A percentile compares a stretch with the other conserved stretches of the same genome.
phyloP scores from a whole-genome alignment of 2,329 filamentous ascomycete species.

The Claviceps spartinae region DNA sequence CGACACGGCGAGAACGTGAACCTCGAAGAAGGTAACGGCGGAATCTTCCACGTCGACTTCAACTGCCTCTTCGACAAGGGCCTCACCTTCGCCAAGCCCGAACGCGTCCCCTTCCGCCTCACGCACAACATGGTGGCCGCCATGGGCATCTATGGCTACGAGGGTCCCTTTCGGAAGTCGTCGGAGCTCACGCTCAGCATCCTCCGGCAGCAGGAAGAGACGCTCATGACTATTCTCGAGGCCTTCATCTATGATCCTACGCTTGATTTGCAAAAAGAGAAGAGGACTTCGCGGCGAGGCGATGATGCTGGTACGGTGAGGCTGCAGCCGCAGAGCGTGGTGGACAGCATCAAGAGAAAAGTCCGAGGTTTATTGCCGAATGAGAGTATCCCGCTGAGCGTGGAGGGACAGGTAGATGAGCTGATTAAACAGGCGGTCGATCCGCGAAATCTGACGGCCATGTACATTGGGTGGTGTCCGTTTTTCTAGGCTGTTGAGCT shows the following conservation, averaged over 20 bases:
- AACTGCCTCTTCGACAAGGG: conserved; percentile 99
- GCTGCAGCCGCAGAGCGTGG: conserved; percentile 55
- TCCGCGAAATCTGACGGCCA: conserved; percentile 64
- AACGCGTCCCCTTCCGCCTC: conserved; percentile 87
- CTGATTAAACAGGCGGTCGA: conserved; percentile 78
- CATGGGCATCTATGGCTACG: conserved; percentile 88
- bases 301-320: conserved; percentile 27
- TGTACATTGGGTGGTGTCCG: conserved; percentile 92
- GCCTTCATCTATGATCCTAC: conserved; percentile 96
- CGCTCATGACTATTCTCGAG: conserved; percentile 92
- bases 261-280: conserved; percentile 70
- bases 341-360: conserved; percentile 81
- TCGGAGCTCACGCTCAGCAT: conserved; percentile 79
- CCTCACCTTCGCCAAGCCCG: conserved; percentile 85
- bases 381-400: conserved; percentile 83
- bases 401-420: conserved; percentile 96
- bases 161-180: conserved; percentile 82
- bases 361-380: conserved; percentile 70
- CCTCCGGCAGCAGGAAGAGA: conserved; percentile 84
- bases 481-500: conserved; percentile 29
- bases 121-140: conserved; percentile 98
- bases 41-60: conserved; percentile 96
- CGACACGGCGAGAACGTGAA: conserved; percentile 95
- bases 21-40: conserved; percentile 84
- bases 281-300: conserved; percentile 25